A percentile compares a stretch with the other conserved stretches of the same genome.
Conservation (phyloP, 2,329 filamentous ascomycete genomes). For the Teratosphaeria viscida region DNA sequence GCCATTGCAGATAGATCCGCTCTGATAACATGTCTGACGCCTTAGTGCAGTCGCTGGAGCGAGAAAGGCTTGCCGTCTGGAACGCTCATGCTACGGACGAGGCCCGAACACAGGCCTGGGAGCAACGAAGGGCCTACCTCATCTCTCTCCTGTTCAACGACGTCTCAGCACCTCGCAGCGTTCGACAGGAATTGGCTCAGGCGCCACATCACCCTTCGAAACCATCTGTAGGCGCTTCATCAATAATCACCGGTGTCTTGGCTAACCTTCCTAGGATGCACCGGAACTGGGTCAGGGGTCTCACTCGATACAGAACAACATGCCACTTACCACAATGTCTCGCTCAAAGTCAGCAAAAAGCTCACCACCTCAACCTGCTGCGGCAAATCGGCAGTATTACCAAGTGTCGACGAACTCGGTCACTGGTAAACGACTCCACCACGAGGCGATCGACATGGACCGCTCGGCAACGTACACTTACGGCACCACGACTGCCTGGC, state of each 20-base stretch:
- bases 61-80: conserved; percentile 28
- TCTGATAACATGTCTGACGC: conserved; percentile 1
- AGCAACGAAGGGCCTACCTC: conserved; percentile 16
- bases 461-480: conserved; percentile 15
- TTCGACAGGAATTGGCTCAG: neutral
- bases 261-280: neutral
- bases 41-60: conserved; percentile 16
- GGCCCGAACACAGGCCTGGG: conserved; percentile 27
- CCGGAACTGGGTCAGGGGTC: neutral
- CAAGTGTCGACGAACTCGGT: conserved; percentile 2
- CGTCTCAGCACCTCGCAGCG: conserved; percentile 1
- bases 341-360: conserved; percentile 6
- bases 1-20: neutral
- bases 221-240: neutral
- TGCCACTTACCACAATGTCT: conserved; percentile 7
- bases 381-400: conserved; percentile 2
- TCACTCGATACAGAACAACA: conserved; percentile 3
- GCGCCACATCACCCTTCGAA: neutral
- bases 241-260: neutral
- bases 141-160: conserved; percentile 9
- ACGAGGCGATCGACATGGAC: conserved; percentile 13
- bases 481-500: conserved; percentile 10
- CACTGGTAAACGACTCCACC: conserved; percentile 17
- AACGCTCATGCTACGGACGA: conserved; percentile 23
- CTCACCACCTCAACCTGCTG: conserved; percentile 4